phyloP scores from a whole-genome alignment of 768 basidiomycete genomes.

The Russula griseocarnosa region DNA sequence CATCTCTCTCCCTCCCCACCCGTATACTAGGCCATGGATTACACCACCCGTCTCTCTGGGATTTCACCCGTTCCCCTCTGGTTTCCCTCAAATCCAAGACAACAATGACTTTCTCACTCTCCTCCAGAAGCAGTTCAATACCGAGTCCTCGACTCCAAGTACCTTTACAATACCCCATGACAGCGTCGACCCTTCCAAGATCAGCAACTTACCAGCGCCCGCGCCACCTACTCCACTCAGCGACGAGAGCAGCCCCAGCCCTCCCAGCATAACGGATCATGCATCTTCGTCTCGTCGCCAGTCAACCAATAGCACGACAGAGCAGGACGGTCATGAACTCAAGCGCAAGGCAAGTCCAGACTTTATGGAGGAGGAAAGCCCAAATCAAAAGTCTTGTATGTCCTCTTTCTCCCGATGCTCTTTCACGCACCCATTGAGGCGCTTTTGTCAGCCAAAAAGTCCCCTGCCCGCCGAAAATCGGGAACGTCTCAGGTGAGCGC shows the following conservation, averaged over 20 bases:
- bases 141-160: conserved; percentile 30
- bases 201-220: conserved; percentile 48
- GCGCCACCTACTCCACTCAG: conserved; percentile 56
- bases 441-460: conserved; percentile 29
- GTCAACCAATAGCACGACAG: conserved; percentile 36
- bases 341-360: conserved; percentile 73
- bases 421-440: neutral
- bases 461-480: conserved; percentile 39
- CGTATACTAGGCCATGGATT: conserved; percentile 43
- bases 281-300: conserved; percentile 34
- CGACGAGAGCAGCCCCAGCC: conserved; percentile 78
- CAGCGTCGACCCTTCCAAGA: conserved; percentile 57
- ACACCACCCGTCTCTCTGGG: conserved; percentile 57
- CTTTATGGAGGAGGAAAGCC: conserved; percentile 59
- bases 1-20: neutral
- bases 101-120: conserved; percentile 75
- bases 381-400: conserved; percentile 63
- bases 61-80: conserved; percentile 47
- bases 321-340: conserved; percentile 47
- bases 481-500: conserved; percentile 37
- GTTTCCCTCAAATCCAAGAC: conserved; percentile 64
- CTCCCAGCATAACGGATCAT: conserved; percentile 48
- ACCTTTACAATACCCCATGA: conserved; percentile 36
- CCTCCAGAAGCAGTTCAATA: conserved; percentile 70
- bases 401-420: conserved; percentile 32